Evolutionary conservation across 1,139 yeast genomes (phyloP), one percentile per base, ranked within the genome.

Genomic region (Sugiyamaella novakii): DNA sequence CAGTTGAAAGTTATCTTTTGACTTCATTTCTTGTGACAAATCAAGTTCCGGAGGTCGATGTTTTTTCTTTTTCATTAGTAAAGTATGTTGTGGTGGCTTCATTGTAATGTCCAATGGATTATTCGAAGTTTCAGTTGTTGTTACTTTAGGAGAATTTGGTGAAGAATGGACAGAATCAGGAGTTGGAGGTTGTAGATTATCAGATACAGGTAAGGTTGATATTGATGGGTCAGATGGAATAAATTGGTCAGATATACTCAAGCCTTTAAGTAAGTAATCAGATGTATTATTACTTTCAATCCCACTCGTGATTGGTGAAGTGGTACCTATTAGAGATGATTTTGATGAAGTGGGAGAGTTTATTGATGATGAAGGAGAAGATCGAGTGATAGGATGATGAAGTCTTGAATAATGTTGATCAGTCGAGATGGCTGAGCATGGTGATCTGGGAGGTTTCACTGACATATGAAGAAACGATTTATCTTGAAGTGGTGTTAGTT

Each of bases 1-100:
- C 4, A 31, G 37, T 12, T 27, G 29, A 19, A 25, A 7, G 12
- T 10, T 14, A 17, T 33, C 33, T 18, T 34, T 33, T 8, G 30
- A 25, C 15, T 15, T 22, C 15, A 43, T 3, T 17, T 31, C 18
- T n/a, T 30, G 27, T 21, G 48, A 39, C 14, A 45, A 33, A 22
- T 45, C 43, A 11, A 37, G 39, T 14, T 42, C 39, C 8, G 46
- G 46, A 33, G 46, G 46, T 12, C 46, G 39, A 42, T 33, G 38
- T 28, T 34, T 33, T 22, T 31, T 33, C 27, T 42, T 42, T 11
- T 17, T 17, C 6, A 33, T 25, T 11, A 12, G 33, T 19, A 19
- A 19, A n/a, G n/a, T n/a, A n/a, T n/a, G n/a, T n/a, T n/a, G n/a
- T n/a, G n/a, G n/a, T n/a, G n/a, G n/a, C n/a, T n/a, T n/a, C n/a